Evolutionary conservation across 495 filamentous ascomycete species (phyloP).

Genomic region (Penicillium waksmanii): DNA sequence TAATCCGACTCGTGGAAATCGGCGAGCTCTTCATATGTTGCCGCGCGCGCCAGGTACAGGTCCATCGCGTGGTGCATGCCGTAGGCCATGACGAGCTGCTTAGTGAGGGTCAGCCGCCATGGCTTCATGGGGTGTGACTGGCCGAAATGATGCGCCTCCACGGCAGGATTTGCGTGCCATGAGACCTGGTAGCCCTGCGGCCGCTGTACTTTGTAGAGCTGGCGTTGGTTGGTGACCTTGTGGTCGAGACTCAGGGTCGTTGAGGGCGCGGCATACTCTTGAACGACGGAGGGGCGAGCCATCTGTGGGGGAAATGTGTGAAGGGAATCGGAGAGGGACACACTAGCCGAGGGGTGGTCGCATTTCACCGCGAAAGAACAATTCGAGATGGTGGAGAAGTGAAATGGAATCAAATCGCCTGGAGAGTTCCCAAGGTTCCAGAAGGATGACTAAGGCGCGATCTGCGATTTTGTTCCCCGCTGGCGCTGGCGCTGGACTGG

Average conservation of each 20-base stretch:
- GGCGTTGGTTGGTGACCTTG: conserved; percentile 67
- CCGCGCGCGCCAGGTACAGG: conserved; percentile 77
- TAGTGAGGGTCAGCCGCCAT: conserved; percentile 93
- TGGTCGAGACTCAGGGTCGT: conserved; percentile 65
- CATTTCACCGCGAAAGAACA: conserved; percentile 20
- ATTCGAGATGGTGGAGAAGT: conserved; percentile 10
- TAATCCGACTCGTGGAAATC: conserved; percentile 90
- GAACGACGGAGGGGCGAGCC: conserved; percentile 61
- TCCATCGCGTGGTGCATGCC: conserved; percentile 97
- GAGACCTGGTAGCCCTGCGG: conserved; percentile 92
- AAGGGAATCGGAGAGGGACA: neutral
- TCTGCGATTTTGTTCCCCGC: conserved; percentile 2
- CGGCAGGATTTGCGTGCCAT: conserved; percentile 92
- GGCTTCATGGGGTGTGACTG: conserved; percentile 98
- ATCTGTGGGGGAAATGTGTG: conserved; percentile 25
- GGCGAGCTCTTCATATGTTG: conserved; percentile 83
- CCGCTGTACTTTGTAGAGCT: conserved; percentile 72
- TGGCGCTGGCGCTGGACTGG: too few species aligned
- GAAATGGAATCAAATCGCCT: conserved; percentile 4
- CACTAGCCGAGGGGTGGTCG: conserved; percentile 10
- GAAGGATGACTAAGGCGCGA: conserved; percentile 23
- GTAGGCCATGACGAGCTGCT: conserved; percentile 89
- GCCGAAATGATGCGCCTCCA: conserved; percentile 96
- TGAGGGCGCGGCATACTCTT: conserved; percentile 68
- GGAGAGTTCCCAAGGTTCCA: conserved; percentile 10